These are phyloP conservation scores for Eucommia ulmoides DNA, from an alignment of 257 asterid species.

Conservation along the genomic window DNA sequence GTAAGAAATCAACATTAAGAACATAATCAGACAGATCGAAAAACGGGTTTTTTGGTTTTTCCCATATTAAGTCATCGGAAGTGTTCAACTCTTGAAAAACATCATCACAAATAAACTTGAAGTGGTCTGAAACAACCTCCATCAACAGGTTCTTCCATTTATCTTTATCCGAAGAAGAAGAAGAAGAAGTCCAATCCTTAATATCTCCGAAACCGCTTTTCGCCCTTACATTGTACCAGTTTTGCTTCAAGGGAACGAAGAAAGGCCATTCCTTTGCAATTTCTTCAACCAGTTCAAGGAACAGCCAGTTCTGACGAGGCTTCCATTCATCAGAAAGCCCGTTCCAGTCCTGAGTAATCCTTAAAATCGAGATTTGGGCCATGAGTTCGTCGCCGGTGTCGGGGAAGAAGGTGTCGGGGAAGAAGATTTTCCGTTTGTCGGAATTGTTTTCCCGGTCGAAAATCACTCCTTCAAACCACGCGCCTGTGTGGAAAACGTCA, in stretches of 20 bases:
- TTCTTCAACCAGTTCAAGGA: constrained; percentile 61
- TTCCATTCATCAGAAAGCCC: constrained; percentile 57
- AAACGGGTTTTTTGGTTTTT: constrained; percentile 18
- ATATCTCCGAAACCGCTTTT: constrained; percentile 29
- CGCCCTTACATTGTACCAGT: constrained; percentile 69
- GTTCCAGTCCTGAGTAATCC: constrained; percentile 68
- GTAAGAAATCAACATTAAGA: constrained; percentile 8
- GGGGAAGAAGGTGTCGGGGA: constrained; percentile 82
- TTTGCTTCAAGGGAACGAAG: constrained; percentile 60
- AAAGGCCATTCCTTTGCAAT: constrained; percentile 33
- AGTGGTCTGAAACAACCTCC: constrained; percentile 36
- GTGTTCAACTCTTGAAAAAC: constrained; percentile 27
- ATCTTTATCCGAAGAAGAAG: constrained; percentile 15
- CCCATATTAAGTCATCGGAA: constrained; percentile 19
- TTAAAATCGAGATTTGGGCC: constrained; percentile 21
- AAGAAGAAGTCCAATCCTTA: constrained; percentile 54
- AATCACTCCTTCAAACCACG: constrained; percentile 98
- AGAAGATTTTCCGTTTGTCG: constrained; percentile 44
- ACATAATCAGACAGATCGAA: constrained; percentile 19
- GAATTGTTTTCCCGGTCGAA: constrained; percentile 50
- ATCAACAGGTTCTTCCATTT: constrained; percentile 43
- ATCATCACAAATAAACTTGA: constrained; percentile 26
- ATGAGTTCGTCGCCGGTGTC: constrained; percentile 79
- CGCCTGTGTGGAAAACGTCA: constrained; percentile 37
- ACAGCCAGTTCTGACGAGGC: constrained; percentile 55